phyloP scores from a whole-genome alignment of 192 early-diverging fungal genomes.

The Linnemannia elongata region DNA sequence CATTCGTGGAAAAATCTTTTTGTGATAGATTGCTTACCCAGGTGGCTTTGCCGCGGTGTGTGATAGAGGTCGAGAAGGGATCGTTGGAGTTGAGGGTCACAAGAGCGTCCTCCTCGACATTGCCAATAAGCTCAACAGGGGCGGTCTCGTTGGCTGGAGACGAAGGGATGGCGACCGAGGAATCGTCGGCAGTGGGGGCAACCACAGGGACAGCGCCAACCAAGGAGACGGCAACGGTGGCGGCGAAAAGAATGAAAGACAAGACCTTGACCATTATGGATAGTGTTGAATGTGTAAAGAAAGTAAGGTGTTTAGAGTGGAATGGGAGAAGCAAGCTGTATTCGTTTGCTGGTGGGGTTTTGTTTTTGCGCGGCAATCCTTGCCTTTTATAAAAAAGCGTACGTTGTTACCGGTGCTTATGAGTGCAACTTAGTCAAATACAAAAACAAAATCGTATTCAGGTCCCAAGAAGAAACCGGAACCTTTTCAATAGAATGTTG shows the following conservation, averaged over 20 bases:
- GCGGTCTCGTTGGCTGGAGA: background rate
- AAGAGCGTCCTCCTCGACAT: background rate
- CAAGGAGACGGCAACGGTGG: constrained; percentile 6
- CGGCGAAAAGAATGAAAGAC: constrained; percentile 6
- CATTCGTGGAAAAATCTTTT: background rate
- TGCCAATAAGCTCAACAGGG: background rate
- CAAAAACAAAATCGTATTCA: background rate
- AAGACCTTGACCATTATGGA: constrained; percentile 14
- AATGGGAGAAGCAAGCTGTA: too few species aligned
- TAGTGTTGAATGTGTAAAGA: too few species aligned
- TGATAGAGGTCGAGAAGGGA: constrained; percentile 10
- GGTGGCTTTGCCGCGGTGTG: constrained; percentile 43
- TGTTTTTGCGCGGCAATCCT: background rate
- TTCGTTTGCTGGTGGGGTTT: background rate
- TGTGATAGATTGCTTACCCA: constrained; percentile 23
- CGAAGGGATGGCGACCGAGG: background rate
- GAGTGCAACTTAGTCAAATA: background rate
- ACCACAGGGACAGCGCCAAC: constrained; percentile 18
- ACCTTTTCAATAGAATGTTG: background rate
- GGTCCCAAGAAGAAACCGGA: background rate
- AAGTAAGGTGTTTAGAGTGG: too few species aligned
- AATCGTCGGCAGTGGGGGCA: background rate
- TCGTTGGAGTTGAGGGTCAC: constrained; percentile 1
- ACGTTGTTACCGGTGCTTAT: background rate
- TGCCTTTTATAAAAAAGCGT: background rate